phyloP scores from a whole-genome alignment of 2,329 filamentous ascomycete species.

The Chrysoporthe cubensis region DNA sequence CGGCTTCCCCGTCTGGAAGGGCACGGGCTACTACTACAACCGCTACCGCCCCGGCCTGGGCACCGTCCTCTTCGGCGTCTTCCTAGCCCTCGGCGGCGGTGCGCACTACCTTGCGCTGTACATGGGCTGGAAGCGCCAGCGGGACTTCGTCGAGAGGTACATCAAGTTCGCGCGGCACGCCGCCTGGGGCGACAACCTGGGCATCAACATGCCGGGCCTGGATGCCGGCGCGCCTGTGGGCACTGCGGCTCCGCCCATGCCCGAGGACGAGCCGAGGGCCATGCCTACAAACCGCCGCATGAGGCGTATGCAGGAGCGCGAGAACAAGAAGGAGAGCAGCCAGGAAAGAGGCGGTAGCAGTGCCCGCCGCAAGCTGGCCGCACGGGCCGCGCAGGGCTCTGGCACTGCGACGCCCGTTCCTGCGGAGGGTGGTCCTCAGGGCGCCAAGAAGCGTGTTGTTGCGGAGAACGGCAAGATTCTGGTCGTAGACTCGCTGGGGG shows the following conservation, averaged over 20 bases:
- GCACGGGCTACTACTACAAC: conserved; percentile 97
- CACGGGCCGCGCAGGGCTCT: conserved; percentile 43
- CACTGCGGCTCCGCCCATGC: conserved; percentile 45
- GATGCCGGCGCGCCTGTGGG: conserved; percentile 45
- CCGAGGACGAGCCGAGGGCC: conserved; percentile 53
- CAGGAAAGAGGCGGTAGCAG: conserved; percentile 54
- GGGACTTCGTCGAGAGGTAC: conserved; percentile 89
- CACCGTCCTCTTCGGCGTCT: conserved; percentile 79
- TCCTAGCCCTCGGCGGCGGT: conserved; percentile 80
- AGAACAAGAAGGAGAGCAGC: conserved; percentile 70
- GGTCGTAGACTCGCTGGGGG: conserved; percentile 87
- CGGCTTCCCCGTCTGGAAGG: conserved; percentile 95
- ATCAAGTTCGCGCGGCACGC: conserved; percentile 85
- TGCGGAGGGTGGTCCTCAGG: conserved; percentile 63
- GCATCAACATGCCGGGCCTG: conserved; percentile 64
- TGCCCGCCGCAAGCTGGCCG: conserved; percentile 40
- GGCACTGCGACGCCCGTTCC: conserved; percentile 59
- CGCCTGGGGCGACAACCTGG: conserved; percentile 85
- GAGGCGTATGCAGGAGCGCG: conserved; percentile 86
- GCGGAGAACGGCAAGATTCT: conserved; percentile 95
- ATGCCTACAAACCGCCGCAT: conserved; percentile 75
- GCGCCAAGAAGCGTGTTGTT: conserved; percentile 82
- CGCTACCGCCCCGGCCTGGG: conserved; percentile 90
- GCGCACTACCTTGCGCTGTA: conserved; percentile 86
- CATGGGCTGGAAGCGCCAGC: conserved; percentile 86